A percentile compares a stretch with the other conserved stretches of the same genome.
These are phyloP conservation scores for Aspergillus flavus DNA, from an alignment of 2,329 filamentous ascomycete genomes.

Conservation along the genomic window DNA sequence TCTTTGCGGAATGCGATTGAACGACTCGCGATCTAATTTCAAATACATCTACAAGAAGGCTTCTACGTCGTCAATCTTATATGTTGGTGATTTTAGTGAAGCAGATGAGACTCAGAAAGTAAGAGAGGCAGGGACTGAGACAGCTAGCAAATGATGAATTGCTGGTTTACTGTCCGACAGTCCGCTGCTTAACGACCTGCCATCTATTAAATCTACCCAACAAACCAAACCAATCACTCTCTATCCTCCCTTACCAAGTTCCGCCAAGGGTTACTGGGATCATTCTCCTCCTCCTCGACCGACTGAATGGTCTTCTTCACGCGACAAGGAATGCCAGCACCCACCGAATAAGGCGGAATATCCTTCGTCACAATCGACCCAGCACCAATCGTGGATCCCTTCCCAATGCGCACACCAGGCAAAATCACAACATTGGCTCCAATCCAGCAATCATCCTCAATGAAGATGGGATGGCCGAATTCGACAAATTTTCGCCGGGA, in stretches of 20 bases:
- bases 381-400: constrained; percentile 46
- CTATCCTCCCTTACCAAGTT: constrained; percentile 22
- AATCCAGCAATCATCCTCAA: constrained; percentile 55
- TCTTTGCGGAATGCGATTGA: too few species aligned
- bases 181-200: background rate
- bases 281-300: constrained; percentile 27
- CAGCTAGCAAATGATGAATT: too few species aligned
- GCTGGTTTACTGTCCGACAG: too few species aligned
- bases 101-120: too few species aligned
- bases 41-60: too few species aligned
- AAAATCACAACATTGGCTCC: constrained; percentile 51
- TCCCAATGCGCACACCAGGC: constrained; percentile 47
- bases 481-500: constrained; percentile 54
- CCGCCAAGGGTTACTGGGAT: constrained; percentile 26
- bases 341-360: constrained; percentile 35
- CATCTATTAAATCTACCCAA: background rate
- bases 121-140: too few species aligned
- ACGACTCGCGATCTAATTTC: too few species aligned
- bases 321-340: constrained; percentile 29
- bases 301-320: constrained; percentile 29
- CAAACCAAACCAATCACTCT: background rate
- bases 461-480: constrained; percentile 51
- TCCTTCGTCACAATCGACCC: constrained; percentile 44
- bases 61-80: too few species aligned
- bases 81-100: too few species aligned